These are phyloP conservation scores for Heliosperma pusillum DNA, from an alignment of 148 eudicot species.

Conservation along the genomic window DNA sequence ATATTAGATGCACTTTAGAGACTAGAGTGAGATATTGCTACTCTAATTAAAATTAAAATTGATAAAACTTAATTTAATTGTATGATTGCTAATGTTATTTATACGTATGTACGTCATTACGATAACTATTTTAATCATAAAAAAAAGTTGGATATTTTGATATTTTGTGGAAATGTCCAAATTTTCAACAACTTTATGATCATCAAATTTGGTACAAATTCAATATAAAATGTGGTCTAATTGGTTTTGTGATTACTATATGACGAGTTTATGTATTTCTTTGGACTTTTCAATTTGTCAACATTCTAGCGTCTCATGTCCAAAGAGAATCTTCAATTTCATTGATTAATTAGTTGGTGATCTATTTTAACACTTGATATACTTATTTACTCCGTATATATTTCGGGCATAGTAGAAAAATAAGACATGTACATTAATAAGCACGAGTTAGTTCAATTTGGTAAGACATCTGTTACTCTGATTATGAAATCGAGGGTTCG, in stretches of 20 bases:
- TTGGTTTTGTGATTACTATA: background rate
- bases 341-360: conserved; percentile 11
- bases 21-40: no score
- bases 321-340: background rate
- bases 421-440: no score
- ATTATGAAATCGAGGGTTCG: no score
- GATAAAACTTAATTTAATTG: no score
- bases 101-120: no score
- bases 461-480: no score
- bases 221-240: background rate
- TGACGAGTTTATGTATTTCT: background rate
- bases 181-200: background rate
- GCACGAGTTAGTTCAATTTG: no score
- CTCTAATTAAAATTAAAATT: no score
- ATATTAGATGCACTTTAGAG: no score
- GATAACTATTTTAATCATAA: background rate
- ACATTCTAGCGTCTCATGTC: background rate
- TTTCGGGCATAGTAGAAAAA: no score
- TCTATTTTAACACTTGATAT: background rate
- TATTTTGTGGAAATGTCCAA: background rate
- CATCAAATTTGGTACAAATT: background rate
- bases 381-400: no score
- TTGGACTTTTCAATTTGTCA: background rate
- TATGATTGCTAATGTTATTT: no score
- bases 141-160: background rate